Percentiles rank a stretch among this genome's conserved stretches.
phyloP scores from a whole-genome alignment of 2,329 filamentous ascomycete species.

The Pseudofabraea citricarpa region DNA sequence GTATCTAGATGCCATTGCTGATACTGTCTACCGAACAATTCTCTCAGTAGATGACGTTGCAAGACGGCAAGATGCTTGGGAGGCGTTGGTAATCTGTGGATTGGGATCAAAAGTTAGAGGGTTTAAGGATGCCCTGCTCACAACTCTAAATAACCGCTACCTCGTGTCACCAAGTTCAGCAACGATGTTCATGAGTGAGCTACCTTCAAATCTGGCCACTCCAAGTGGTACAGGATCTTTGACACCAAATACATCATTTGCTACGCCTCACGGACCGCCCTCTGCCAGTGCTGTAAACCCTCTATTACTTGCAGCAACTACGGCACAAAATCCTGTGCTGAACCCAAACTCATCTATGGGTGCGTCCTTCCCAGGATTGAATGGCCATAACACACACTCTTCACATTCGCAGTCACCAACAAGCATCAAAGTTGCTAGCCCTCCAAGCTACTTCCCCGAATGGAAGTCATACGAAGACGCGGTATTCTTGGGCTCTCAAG shows the following conservation, averaged over 20 bases:
- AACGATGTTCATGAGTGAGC: conserved; percentile 95
- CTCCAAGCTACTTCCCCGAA: conserved; percentile 69
- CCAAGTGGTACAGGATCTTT: conserved; percentile 87
- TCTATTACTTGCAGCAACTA: conserved; percentile 85
- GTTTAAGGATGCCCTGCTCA: conserved; percentile 83
- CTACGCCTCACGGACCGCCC: conserved; percentile 48
- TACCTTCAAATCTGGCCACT: conserved; percentile 89
- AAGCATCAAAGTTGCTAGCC: conserved; percentile 59
- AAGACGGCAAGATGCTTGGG: conserved; percentile 85
- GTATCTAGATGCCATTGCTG: conserved; percentile 78
- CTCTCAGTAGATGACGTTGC: conserved; percentile 79
- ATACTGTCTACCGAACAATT: conserved; percentile 77
- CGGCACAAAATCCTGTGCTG: conserved; percentile 39
- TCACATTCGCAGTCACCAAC: conserved; percentile 65
- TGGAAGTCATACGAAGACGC: conserved; percentile 55
- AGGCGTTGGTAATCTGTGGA: conserved; percentile 84
- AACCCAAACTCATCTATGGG: conserved; percentile 34
- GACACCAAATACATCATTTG: conserved; percentile 59
- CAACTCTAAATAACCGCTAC: conserved; percentile 75
- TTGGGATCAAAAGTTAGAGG: conserved; percentile 72
- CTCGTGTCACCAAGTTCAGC: conserved; percentile 87
- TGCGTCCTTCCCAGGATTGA: conserved; percentile 19
- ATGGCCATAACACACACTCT: conserved; percentile 45
- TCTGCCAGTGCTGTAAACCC: conserved; percentile 71
- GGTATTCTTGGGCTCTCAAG: conserved; percentile 65